These are phyloP conservation scores for Ogataea nakhonphanomensis DNA, from an alignment of 805 yeast species.

Conservation along the genomic window DNA sequence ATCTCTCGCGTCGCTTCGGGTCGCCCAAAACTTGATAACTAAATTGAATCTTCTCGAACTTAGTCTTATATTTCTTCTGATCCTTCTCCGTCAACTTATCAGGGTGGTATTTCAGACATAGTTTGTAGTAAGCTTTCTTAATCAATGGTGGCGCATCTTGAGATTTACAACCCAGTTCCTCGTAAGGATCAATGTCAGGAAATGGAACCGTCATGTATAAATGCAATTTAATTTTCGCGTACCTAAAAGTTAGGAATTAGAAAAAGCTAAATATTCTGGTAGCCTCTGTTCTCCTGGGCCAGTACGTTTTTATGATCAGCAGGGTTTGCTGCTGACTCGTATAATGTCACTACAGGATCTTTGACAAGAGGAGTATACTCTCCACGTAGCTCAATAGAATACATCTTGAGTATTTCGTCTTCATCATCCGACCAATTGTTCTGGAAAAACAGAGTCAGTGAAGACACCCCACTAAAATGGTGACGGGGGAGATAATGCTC, in stretches of 20 bases:
- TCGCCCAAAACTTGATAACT: constrained; percentile 71
- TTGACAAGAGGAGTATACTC: constrained; percentile 51
- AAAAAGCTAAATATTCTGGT: constrained; percentile 10
- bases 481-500: constrained; percentile 82
- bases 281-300: constrained; percentile 20
- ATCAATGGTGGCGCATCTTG: constrained; percentile 49
- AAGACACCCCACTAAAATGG: constrained; percentile 63
- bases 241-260: background rate
- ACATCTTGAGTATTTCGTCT: constrained; percentile 55
- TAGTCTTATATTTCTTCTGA: constrained; percentile 31
- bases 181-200: constrained; percentile 63
- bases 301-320: constrained; percentile 64
- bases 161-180: constrained; percentile 40
- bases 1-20: constrained; percentile 47
- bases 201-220: constrained; percentile 37
- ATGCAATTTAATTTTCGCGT: constrained; percentile 7
- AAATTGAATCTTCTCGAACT: constrained; percentile 69
- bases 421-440: constrained; percentile 62
- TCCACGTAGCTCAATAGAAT: constrained; percentile 79
- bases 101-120: constrained; percentile 66
- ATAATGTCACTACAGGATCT: constrained; percentile 73
- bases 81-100: constrained; percentile 48
- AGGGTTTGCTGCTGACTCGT: constrained; percentile 92
- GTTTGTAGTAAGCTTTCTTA: constrained; percentile 63
- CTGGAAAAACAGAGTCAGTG: constrained; percentile 65